Percentiles rank a stretch among this genome's conserved stretches.
Evolutionary conservation across 164 flowering plant species (phyloP).

Genomic region (Sextonia rubra): DNA sequence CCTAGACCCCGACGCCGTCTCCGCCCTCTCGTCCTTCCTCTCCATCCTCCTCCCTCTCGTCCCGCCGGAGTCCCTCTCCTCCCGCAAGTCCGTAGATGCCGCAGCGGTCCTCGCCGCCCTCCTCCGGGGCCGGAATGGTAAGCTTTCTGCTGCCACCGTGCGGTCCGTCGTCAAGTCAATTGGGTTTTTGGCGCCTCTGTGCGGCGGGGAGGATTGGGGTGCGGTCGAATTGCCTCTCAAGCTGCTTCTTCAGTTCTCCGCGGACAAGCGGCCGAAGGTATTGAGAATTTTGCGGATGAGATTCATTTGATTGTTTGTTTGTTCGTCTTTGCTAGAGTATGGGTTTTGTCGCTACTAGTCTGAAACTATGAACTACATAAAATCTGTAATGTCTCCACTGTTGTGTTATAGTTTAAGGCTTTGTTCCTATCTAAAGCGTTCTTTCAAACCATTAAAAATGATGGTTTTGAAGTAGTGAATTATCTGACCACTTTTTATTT

Average conservation of each 20-base stretch:
- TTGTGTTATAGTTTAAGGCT: too few species aligned
- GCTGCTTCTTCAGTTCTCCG: slow-evolving; percentile 43
- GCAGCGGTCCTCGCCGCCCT: slow-evolving; percentile 38
- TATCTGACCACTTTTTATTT: too few species aligned
- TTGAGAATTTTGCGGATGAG: background rate
- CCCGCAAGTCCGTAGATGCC: slow-evolving; percentile 58
- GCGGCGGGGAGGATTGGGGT: slow-evolving; percentile 66
- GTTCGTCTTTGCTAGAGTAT: background rate
- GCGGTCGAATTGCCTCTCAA: slow-evolving; percentile 42
- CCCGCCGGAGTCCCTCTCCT: slow-evolving; percentile 30
- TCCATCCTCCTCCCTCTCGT: slow-evolving; percentile 54
- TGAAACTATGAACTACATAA: too few species aligned
- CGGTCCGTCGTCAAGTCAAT: slow-evolving; percentile 66
- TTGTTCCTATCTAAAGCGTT: too few species aligned
- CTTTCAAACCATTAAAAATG: too few species aligned
- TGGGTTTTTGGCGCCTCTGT: slow-evolving; percentile 52
- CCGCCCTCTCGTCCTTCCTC: slow-evolving; percentile 59
- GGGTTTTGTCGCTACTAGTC: too few species aligned
- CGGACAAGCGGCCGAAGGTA: slow-evolving; percentile 94
- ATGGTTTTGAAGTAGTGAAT: too few species aligned
- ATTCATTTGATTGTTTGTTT: background rate
- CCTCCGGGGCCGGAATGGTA: slow-evolving; percentile 21
- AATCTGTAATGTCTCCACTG: too few species aligned
- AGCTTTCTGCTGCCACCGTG: slow-evolving; percentile 35
- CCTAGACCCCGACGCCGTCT: slow-evolving; percentile 38